Percentiles rank a stretch among this genome's conserved stretches.
These are phyloP conservation scores for Cyclotella sp. DNA, from an alignment of 108 stramenopile species.

Conservation along the genomic window DNA sequence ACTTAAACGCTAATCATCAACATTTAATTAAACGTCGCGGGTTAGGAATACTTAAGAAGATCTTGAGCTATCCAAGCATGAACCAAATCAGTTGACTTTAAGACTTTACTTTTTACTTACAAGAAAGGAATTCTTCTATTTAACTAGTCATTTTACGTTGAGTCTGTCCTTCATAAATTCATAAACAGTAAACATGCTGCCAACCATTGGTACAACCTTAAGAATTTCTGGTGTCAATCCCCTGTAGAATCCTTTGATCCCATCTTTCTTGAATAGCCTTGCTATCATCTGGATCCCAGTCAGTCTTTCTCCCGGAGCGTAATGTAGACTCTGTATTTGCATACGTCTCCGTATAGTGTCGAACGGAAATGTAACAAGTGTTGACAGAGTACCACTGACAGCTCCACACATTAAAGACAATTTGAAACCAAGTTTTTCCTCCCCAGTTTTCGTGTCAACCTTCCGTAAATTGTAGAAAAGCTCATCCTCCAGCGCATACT, in stretches of 20 bases:
- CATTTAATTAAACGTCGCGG: background rate
- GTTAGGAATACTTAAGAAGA: no score
- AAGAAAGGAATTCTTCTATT: background rate
- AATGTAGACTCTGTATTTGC: conserved; percentile 91
- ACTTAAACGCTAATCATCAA: background rate
- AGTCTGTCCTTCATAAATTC: conserved; percentile 84
- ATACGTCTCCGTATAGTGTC: conserved; percentile 91
- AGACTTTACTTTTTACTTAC: background rate
- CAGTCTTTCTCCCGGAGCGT: conserved; percentile 63
- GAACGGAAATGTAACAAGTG: conserved; percentile 88
- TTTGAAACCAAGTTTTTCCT: conserved; percentile 74
- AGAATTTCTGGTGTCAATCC: conserved; percentile 91
- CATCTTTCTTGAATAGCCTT: conserved; percentile 68
- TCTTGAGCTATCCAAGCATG: no score
- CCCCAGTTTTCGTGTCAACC: conserved; percentile 81
- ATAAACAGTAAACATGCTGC: conserved; percentile 91
- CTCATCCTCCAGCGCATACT: conserved; percentile 78
- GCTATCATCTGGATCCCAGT: conserved; percentile 65
- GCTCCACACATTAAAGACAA: conserved; percentile 87
- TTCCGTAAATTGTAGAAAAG: conserved; percentile 88
- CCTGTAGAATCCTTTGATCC: conserved; percentile 85
- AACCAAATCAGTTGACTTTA: no score
- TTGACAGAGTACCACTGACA: conserved; percentile 75
- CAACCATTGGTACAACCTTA: conserved; percentile 96
- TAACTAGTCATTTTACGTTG: conserved; percentile 46